Evolutionary conservation across 768 basidiomycete genomes (phyloP).

Genomic region (Agrocybe pediades): DNA sequence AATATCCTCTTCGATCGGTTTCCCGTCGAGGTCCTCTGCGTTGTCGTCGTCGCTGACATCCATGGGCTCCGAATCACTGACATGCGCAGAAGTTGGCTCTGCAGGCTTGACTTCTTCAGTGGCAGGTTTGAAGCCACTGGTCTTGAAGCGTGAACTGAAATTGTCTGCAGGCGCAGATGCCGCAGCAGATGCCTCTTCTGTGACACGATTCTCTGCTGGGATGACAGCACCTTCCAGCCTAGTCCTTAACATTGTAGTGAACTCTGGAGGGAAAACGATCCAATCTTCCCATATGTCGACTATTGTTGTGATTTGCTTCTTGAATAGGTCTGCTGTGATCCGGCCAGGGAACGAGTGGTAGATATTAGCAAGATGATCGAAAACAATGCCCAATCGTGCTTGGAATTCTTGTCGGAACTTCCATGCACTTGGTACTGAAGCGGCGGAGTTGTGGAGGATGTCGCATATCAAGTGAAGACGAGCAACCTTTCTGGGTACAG

Average conservation of each 20-base stretch:
- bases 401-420: conserved; percentile 96
- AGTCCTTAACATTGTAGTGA: conserved; percentile 69
- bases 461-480: conserved; percentile 96
- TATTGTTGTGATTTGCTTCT: conserved; percentile 85
- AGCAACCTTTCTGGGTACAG: conserved; percentile 97
- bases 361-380: conserved; percentile 92
- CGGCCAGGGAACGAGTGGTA: conserved; percentile 95
- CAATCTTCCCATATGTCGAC: conserved; percentile 98
- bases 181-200: conserved; percentile 24
- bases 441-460: conserved; percentile 96
- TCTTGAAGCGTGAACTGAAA: conserved; percentile 70
- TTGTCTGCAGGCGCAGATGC: conserved; percentile 18
- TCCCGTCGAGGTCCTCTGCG: conserved; percentile 55
- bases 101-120: conserved; percentile 32
- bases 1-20: conserved; percentile 36
- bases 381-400: conserved; percentile 85
- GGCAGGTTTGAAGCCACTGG: conserved; percentile 77
- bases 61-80: conserved; percentile 38
- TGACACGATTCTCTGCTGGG: conserved; percentile 26
- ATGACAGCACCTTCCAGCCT: conserved; percentile 67
- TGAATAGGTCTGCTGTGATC: conserved; percentile 96
- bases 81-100: conserved; percentile 23
- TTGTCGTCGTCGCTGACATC: conserved; percentile 36
- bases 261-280: conserved; percentile 94
- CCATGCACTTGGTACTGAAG: conserved; percentile 94